phyloP scores from a whole-genome alignment of 305 asterid species.

The Solanum hybrid region DNA sequence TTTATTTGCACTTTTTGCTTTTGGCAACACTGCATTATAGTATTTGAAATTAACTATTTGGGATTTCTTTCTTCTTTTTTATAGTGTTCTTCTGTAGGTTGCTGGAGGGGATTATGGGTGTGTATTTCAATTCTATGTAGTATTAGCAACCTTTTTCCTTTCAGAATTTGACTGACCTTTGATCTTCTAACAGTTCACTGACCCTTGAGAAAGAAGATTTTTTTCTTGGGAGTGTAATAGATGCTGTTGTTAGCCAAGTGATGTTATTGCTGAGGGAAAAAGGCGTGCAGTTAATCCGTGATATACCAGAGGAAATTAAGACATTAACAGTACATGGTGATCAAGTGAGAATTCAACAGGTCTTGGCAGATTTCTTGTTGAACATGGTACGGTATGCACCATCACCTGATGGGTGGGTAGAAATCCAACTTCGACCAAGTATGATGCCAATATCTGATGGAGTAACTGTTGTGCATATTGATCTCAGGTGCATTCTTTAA shows the following conservation, averaged over 20 bases:
- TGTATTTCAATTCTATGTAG: background rate
- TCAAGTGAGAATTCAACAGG: slow-evolving; percentile 68
- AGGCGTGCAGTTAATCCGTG: slow-evolving; percentile 58
- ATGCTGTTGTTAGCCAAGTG: slow-evolving; percentile 86
- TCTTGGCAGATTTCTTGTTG: slow-evolving; percentile 56
- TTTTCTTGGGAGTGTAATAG: slow-evolving; percentile 64
- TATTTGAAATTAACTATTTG: background rate
- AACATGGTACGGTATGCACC: slow-evolving; percentile 60
- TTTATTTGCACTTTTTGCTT: background rate
- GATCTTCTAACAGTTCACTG: slow-evolving; percentile 34
- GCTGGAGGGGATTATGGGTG: background rate
- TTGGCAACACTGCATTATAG: background rate
- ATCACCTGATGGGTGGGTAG: slow-evolving; percentile 80
- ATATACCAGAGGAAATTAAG: slow-evolving; percentile 76
- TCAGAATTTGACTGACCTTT: slow-evolving; percentile 1
- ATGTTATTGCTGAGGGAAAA: slow-evolving; percentile 62
- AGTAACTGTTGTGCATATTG: slow-evolving; percentile 38
- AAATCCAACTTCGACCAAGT: slow-evolving; percentile 63
- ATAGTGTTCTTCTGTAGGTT: background rate
- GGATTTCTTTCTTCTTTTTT: background rate
- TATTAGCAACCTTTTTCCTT: background rate
- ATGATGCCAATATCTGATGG: slow-evolving; percentile 53
- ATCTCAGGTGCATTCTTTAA: slow-evolving; percentile 38
- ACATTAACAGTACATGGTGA: slow-evolving; percentile 58
- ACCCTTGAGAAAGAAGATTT: slow-evolving; percentile 65